These are phyloP conservation scores for Microdochium nivale DNA, from an alignment of 2,329 filamentous ascomycete species.

Conservation along the genomic window DNA sequence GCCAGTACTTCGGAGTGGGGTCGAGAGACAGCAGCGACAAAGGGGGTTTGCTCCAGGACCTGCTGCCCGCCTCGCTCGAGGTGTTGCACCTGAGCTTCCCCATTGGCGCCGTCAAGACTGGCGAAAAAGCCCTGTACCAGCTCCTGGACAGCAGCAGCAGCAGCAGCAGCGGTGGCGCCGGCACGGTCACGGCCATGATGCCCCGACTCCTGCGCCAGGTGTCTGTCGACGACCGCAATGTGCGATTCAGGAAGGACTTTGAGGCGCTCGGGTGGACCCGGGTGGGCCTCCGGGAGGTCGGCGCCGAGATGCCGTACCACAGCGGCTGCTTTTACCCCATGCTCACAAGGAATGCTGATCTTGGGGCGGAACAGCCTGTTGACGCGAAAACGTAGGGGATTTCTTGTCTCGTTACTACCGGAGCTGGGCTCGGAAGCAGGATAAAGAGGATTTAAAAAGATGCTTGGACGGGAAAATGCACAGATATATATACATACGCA, in stretches of 20 bases:
- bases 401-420: no score
- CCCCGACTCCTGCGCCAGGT: background rate
- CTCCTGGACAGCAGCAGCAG: background rate
- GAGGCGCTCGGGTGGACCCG: background rate
- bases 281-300: background rate
- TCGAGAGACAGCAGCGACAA: background rate
- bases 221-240: background rate
- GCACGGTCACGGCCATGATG: no score
- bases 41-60: background rate
- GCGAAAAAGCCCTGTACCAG: background rate
- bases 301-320: background rate
- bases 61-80: background rate
- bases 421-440: no score
- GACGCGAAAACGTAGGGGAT: no score
- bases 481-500: no score
- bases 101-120: background rate
- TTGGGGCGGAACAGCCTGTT: background rate
- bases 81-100: background rate
- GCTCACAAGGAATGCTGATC: background rate
- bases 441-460: no score
- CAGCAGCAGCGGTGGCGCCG: no score
- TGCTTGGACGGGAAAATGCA: no score
- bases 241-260: background rate
- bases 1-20: background rate
- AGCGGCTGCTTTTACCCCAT: background rate